Percentiles rank a stretch among this genome's conserved stretches.
Evolutionary conservation across 768 basidiomycete genomes (phyloP).

Genomic region (Russula vinacea): DNA sequence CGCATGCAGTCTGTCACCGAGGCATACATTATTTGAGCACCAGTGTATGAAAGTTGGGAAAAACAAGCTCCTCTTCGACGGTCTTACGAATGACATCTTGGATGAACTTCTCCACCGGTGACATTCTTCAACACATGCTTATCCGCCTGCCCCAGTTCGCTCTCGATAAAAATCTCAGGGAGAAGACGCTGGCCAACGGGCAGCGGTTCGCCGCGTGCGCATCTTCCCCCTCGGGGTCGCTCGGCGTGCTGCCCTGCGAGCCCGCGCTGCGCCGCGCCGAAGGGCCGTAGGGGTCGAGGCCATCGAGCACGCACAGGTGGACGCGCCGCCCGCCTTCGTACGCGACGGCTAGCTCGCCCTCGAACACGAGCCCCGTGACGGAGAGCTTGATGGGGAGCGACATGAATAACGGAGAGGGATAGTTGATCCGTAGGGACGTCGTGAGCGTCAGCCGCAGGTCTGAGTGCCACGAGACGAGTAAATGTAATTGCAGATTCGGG

Average conservation of each 20-base stretch:
- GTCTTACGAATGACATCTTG: conserved; percentile 94
- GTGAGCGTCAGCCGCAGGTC: conserved; percentile 85
- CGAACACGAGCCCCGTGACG: conserved; percentile 85
- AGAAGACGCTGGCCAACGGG: conserved; percentile 81
- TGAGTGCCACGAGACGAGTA: conserved; percentile 82
- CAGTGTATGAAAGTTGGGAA: conserved; percentile 88
- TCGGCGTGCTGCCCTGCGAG: conserved; percentile 49
- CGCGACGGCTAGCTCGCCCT: conserved; percentile 84
- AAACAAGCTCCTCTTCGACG: conserved; percentile 92
- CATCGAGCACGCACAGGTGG: conserved; percentile 87
- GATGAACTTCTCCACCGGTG: conserved; percentile 90
- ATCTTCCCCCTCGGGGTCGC: conserved; percentile 60
- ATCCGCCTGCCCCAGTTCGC: conserved; percentile 93
- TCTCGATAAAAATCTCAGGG: conserved; percentile 87
- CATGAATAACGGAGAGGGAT: conserved; percentile 96
- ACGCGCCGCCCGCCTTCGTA: conserved; percentile 84
- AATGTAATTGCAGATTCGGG: conserved; percentile 84
- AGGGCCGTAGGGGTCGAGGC: conserved; percentile 81
- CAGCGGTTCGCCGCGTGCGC: conserved; percentile 57
- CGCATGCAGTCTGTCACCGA: not conserved
- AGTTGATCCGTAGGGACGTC: conserved; percentile 94
- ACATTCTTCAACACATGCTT: conserved; percentile 96
- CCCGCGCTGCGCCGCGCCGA: conserved; percentile 41
- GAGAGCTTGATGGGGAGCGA: conserved; percentile 90
- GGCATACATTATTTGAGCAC: conserved; percentile 29